Base-by-base conservation (phyloP, 176 grass and related monocot species). In the Cenchrus americanus region DNA sequence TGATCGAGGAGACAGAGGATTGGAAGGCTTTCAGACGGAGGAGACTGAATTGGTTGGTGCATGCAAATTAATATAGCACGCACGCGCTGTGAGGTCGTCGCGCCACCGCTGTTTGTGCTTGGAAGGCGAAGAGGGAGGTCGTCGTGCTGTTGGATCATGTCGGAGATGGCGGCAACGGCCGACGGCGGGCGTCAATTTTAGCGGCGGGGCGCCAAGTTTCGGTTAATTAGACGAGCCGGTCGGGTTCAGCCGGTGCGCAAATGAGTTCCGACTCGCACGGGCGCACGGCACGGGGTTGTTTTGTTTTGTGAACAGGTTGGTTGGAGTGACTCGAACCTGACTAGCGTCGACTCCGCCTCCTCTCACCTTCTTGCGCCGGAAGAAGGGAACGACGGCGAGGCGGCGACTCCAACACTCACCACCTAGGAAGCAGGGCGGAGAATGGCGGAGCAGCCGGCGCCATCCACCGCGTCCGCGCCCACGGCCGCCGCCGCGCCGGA, bases 371-470 rank as follows among this genome's bases (percentile, higher is more conserved):
- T 88, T 88, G 81, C 67, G 75, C 58, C 48, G 59, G 59, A 88
- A 79, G 87, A 88, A 88, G 81, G 21, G 69, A 79, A 79, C 49
- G n/a, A 52, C 42, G 60, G 57, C 76, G 68, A 81, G 78, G 13
- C 66, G 21, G 40, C 51, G 76, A 84, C 53, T 75, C 82, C 69
- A 62, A 73, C 68, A 44, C 59, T n/a, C 68, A 37, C 50, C 74
- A 37, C 50, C 74, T n/a, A n/a, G n/a, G n/a, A n/a, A n/a, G n/a
- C 34, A 37, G 34, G 50, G 41, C 14, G n/a, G 66, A 70, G 62
- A 66, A 94, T 92, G 90, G 85, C 90, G 75, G 93, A 92, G 76
- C 11, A 84, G 26, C 51, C 89, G 48, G 51, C 82, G 32, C 5
- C 87, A 12, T 47, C 80, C 14, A 5, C 78, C 21, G 8, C 71